Evolutionary conservation across 2,329 filamentous ascomycete genomes (phyloP).

Genomic region (Parascedosporium putredinis): DNA sequence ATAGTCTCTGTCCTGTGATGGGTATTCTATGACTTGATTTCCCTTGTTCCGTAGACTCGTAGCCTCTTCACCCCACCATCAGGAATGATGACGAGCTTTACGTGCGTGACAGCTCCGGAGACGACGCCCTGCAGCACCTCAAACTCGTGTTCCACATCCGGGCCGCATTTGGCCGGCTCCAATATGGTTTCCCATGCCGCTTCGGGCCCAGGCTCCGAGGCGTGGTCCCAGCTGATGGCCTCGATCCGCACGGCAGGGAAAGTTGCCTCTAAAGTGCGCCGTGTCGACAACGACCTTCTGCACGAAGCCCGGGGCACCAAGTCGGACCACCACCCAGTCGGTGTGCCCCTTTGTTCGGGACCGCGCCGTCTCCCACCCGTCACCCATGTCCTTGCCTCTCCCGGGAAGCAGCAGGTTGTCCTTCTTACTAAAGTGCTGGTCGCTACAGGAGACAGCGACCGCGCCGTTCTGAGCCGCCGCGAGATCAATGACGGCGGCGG

Average conservation of each 20-base stretch:
- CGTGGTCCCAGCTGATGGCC: conserved; percentile 43
- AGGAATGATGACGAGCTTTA: conserved; percentile 86
- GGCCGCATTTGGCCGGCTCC: conserved; percentile 55
- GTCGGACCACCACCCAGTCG: conserved; percentile 70
- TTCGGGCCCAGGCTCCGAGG: conserved; percentile 44
- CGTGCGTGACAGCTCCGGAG: conserved; percentile 54
- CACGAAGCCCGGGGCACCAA: conserved; percentile 56
- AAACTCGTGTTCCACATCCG: conserved; percentile 64
- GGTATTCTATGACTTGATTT: not conserved
- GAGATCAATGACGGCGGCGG: conserved; percentile 59
- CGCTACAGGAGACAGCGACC: conserved; percentile 64
- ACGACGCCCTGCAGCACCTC: conserved; percentile 33
- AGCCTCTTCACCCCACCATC: conserved; percentile 89
- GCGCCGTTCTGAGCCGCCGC: conserved; percentile 71
- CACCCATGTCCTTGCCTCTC: conserved; percentile 74
- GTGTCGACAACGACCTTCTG: conserved; percentile 67
- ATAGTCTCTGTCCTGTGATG: not conserved
- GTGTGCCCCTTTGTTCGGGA: conserved; percentile 61
- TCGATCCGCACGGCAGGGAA: conserved; percentile 64
- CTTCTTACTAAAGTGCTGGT: conserved; percentile 77
- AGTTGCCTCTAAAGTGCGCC: conserved; percentile 76
- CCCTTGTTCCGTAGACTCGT: conserved; percentile 59
- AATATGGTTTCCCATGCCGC: conserved; percentile 57
- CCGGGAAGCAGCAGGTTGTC: conserved; percentile 72
- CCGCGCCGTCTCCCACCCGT: conserved; percentile 77